These are phyloP conservation scores for Phytophthora brassicae DNA, from an alignment of 352 stramenopile genomes.

Conservation along the genomic window DNA sequence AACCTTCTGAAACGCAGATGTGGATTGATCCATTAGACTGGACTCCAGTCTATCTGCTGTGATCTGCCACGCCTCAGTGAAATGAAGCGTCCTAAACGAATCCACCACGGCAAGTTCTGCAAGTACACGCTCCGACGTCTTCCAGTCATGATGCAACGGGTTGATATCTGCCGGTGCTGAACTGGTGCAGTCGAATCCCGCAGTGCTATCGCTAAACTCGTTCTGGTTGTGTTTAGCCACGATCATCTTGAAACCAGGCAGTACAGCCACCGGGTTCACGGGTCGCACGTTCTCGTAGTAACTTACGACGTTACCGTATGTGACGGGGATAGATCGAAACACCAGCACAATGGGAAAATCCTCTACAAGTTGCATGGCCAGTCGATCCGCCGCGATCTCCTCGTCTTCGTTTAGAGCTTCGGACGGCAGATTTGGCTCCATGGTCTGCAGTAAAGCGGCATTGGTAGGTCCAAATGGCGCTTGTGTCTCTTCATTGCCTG, in stretches of 20 bases:
- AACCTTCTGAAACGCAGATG: slow-evolving; percentile 47
- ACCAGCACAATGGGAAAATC: slow-evolving; percentile 75
- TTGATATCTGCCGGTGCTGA: slow-evolving; percentile 12
- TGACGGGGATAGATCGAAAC: slow-evolving; percentile 64
- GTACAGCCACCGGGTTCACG: slow-evolving; percentile 36
- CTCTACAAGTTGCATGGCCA: slow-evolving; percentile 61
- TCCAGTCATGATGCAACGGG: slow-evolving; percentile 47
- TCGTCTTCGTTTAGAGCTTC: slow-evolving; percentile 57
- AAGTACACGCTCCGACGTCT: slow-evolving; percentile 49
- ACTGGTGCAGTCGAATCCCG: slow-evolving; percentile 16
- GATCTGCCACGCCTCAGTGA: slow-evolving; percentile 59
- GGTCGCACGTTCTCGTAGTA: slow-evolving; percentile 60
- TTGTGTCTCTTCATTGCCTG: slow-evolving; percentile 40
- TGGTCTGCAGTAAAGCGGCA: slow-evolving; percentile 42
- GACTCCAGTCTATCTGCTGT: slow-evolving; percentile 47
- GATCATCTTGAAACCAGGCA: slow-evolving; percentile 86
- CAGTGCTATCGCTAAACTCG: slow-evolving; percentile 21
- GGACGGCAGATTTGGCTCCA: slow-evolving; percentile 36
- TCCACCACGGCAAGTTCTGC: slow-evolving; percentile 59
- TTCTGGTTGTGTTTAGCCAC: slow-evolving; percentile 51
- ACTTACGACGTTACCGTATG: slow-evolving; percentile 70
- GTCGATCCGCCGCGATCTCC: slow-evolving; percentile 66
- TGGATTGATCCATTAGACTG: slow-evolving; percentile 31
- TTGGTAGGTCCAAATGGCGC: slow-evolving; percentile 56
- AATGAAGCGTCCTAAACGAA: slow-evolving; percentile 60